These are phyloP conservation scores for Mortierella alpina DNA, from an alignment of 192 early-diverging fungal species.

Conservation along the genomic window DNA sequence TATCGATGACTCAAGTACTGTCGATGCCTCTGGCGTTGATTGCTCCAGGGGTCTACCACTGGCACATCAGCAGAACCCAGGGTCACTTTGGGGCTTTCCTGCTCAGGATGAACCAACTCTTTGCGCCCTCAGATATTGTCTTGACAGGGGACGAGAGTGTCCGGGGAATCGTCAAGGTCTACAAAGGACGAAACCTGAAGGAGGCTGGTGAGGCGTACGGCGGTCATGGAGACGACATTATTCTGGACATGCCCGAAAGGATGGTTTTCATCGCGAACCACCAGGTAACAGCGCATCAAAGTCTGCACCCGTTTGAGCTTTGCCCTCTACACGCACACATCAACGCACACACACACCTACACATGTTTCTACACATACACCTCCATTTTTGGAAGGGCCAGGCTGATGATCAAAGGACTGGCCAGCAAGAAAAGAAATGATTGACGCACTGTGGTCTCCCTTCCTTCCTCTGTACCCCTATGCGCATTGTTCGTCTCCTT, in stretches of 20 bases:
- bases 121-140: conserved; percentile 62
- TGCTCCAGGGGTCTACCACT: conserved; percentile 40
- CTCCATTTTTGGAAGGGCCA: neutral
- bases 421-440: neutral
- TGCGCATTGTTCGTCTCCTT: neutral
- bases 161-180: conserved; percentile 34
- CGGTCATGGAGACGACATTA: conserved; percentile 27
- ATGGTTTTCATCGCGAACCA: conserved; percentile 67
- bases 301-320: neutral
- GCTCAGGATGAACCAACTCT: conserved; percentile 61
- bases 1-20: conserved; percentile 48
- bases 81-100: conserved; percentile 58
- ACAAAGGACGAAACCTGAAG: conserved; percentile 19
- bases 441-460: too few species aligned
- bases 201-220: conserved; percentile 15
- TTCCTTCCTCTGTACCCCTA: too few species aligned
- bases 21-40: conserved; percentile 35
- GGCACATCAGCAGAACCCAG: conserved; percentile 53
- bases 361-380: neutral
- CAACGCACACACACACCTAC: neutral
- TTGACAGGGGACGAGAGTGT: conserved; percentile 59
- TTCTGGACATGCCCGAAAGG: conserved; percentile 60
- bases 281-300: conserved; percentile 53
- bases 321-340: neutral
- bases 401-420: neutral